phyloP scores from a whole-genome alignment of 2,329 filamentous ascomycete genomes.

The Ascocoryne sarcoides region DNA sequence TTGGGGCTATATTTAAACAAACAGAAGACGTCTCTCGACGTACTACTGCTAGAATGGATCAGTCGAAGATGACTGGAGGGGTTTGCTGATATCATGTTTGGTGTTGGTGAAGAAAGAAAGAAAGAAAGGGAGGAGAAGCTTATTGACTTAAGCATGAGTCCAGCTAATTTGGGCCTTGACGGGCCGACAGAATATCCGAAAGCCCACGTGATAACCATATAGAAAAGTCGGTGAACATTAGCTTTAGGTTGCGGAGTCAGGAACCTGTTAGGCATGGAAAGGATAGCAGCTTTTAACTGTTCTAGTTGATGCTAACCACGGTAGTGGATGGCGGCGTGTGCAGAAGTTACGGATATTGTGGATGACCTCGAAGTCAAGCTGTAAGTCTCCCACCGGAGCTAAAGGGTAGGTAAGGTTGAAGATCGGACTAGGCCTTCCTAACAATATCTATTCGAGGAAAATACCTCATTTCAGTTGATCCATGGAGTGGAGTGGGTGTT shows the following conservation, averaged over 20 bases:
- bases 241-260: background rate
- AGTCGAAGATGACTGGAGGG: conserved; percentile 22
- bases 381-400: no score
- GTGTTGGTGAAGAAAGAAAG: conserved; percentile 15
- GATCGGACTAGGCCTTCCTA: no score
- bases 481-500: no score
- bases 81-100: conserved; percentile 22
- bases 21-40: conserved; percentile 23
- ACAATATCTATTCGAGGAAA: no score
- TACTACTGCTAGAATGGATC: conserved; percentile 14
- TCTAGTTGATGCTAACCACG: no score
- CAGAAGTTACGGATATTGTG: no score
- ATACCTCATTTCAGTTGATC: no score
- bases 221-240: background rate
- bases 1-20: conserved; percentile 26
- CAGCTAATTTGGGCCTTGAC: conserved; percentile 1
- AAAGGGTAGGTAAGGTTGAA: no score
- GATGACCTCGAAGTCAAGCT: no score
- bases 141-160: background rate
- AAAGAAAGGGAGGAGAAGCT: conserved; percentile 4
- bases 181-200: background rate
- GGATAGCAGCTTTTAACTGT: no score
- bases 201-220: no score
- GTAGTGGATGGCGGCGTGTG: no score
- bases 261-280: background rate